phyloP scores from a whole-genome alignment of 2,329 filamentous ascomycete genomes.

The Fusarium tuaranense region DNA sequence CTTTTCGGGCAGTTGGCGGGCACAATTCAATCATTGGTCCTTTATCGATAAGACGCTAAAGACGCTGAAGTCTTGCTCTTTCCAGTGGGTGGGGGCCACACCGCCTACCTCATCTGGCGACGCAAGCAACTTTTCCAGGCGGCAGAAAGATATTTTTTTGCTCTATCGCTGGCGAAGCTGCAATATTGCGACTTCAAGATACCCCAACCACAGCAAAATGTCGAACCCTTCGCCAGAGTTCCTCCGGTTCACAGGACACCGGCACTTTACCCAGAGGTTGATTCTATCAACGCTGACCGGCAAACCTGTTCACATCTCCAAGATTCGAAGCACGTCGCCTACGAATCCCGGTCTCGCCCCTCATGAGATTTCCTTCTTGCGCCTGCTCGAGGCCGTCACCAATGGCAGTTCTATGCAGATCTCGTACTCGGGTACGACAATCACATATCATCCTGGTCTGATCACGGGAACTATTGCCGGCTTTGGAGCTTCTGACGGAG shows the following conservation, averaged over 20 bases:
- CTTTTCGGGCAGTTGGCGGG: constrained; percentile 34
- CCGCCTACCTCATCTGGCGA: constrained; percentile 46
- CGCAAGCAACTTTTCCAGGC: constrained; percentile 25
- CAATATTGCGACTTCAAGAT: constrained; percentile 39
- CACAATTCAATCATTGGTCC: constrained; percentile 4
- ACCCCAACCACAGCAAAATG: constrained; percentile 50
- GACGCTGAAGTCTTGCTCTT: constrained; percentile 15
- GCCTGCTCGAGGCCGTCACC: constrained; percentile 92
- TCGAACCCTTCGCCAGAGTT: constrained; percentile 62
- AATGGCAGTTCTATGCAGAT: constrained; percentile 97
- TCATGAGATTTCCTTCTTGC: constrained; percentile 95
- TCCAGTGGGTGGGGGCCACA: constrained; percentile 20
- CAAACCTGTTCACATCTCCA: constrained; percentile 88
- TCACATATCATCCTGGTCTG: constrained; percentile 91
- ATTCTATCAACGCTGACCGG: constrained; percentile 93
- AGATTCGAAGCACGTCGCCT: constrained; percentile 88
- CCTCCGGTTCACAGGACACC: constrained; percentile 86
- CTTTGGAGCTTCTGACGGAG: constrained; percentile 75
- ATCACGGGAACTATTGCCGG: constrained; percentile 88
- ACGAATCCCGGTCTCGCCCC: constrained; percentile 90
- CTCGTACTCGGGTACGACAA: constrained; percentile 92
- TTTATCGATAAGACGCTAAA: constrained; percentile 50
- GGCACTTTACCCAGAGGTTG: constrained; percentile 84
- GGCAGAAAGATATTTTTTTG: constrained; percentile 56
- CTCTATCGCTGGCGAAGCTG: constrained; percentile 17